Conservation (phyloP, 176 grass and related monocot species). For the Phragmites australis region DNA sequence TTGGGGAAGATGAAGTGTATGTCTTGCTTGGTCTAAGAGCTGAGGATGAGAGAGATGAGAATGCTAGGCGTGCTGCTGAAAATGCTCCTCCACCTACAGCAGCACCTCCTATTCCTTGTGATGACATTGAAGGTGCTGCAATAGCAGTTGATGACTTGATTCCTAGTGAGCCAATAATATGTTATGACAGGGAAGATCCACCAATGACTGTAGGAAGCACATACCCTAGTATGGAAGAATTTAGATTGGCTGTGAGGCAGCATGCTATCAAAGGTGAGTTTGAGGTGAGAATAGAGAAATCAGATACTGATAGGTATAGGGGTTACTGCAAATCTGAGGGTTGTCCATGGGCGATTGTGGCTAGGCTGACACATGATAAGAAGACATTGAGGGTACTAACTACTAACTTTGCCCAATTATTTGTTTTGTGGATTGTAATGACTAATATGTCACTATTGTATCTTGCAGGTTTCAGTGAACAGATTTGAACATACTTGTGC, state of each 20-base stretch:
- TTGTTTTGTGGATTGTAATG: background rate
- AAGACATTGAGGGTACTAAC: constrained; percentile 1
- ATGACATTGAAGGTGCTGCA: background rate
- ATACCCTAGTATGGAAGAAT: background rate
- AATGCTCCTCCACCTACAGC: too few relatives aligned
- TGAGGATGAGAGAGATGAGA: background rate
- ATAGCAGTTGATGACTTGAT: background rate
- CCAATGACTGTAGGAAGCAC: background rate
- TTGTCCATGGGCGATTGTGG: background rate
- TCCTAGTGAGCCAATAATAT: background rate
- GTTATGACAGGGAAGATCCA: background rate
- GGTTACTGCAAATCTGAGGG: background rate
- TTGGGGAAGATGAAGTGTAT: background rate
- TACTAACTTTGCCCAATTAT: background rate
- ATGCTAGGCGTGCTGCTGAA: background rate
- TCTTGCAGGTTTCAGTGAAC: background rate
- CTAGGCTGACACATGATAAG: background rate
- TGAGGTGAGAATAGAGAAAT: background rate
- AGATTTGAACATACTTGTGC: background rate
- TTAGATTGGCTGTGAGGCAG: background rate
- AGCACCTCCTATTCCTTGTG: too few relatives aligned
- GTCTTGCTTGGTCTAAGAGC: background rate
- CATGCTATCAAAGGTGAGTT: background rate
- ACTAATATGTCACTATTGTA: background rate
- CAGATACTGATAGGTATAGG: background rate